Evolutionary conservation across 73 alveolate genomes (phyloP).

Genomic region (Tetrahymena malaccensis): DNA sequence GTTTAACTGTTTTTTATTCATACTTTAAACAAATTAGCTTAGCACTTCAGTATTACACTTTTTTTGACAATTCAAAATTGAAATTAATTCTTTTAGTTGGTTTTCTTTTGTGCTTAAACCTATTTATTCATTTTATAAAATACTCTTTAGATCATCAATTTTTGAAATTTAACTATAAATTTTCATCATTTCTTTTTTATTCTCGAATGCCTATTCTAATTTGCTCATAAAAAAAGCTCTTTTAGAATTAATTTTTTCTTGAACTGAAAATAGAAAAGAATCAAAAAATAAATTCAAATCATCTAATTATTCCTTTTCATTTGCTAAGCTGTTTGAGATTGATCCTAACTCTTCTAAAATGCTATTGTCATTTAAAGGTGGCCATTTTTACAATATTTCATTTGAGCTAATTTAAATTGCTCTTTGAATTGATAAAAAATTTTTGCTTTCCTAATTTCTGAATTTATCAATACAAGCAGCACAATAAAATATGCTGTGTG

Average conservation of each 20-base stretch:
- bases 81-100: too few relatives aligned
- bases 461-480: neutral
- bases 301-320: neutral
- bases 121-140: too few relatives aligned
- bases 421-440: neutral
- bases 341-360: neutral
- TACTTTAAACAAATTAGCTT: neutral
- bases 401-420: neutral
- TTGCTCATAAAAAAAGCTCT: neutral
- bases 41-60: neutral
- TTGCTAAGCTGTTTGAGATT: too few relatives aligned
- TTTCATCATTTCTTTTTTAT: too few relatives aligned
- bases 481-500: neutral
- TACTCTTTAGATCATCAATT: neutral
- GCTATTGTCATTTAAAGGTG: neutral
- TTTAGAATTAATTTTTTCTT: neutral
- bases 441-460: neutral
- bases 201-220: neutral
- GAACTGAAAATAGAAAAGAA: neutral
- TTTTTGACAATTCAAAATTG: neutral
- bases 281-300: too few relatives aligned
- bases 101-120: neutral
- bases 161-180: neutral
- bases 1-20: too few relatives aligned
- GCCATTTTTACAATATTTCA: neutral